Conservation (phyloP, 2,329 filamentous ascomycete species). For the Neonectria sp. region DNA sequence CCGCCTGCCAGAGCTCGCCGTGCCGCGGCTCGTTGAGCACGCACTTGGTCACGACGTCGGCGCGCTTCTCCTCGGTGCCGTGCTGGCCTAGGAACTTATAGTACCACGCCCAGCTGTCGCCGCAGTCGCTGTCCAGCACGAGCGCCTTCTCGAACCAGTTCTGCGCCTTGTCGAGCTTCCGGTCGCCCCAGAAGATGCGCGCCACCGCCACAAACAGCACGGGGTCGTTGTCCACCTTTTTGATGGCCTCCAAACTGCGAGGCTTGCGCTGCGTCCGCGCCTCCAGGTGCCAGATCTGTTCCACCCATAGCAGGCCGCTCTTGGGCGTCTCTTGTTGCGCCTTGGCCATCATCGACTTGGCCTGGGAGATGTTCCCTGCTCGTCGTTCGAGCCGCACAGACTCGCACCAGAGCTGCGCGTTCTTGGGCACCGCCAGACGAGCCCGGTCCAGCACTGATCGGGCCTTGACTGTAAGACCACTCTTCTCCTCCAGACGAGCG, state of each 20-base stretch:
- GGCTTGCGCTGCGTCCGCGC: conserved; percentile 93
- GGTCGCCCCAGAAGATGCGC: conserved; percentile 95
- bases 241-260: conserved; percentile 92
- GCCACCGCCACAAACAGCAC: conserved; percentile 92
- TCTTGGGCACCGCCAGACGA: conserved; percentile 88
- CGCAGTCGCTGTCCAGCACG: conserved; percentile 86
- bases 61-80: conserved; percentile 93
- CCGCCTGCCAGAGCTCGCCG: conserved; percentile 90
- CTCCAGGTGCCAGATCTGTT: conserved; percentile 97
- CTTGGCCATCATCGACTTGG: conserved; percentile 92
- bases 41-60: conserved; percentile 87
- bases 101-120: conserved; percentile 99
- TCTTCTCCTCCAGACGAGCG: conserved; percentile 87
- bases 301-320: conserved; percentile 90
- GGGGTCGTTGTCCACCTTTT: conserved; percentile 95
- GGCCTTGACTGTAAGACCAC: conserved; percentile 89
- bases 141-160: conserved; percentile 99
- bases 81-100: conserved; percentile 94
- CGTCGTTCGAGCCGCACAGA: conserved; percentile 94
- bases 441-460: conserved; percentile 94
- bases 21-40: conserved; percentile 88
- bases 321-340: conserved; percentile 93
- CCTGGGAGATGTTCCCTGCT: conserved; percentile 85
- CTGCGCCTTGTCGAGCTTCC: conserved; percentile 92
- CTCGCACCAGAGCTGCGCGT: conserved; percentile 89